Conservation (phyloP, 805 yeast species). For the Alloascoidea africana region DNA sequence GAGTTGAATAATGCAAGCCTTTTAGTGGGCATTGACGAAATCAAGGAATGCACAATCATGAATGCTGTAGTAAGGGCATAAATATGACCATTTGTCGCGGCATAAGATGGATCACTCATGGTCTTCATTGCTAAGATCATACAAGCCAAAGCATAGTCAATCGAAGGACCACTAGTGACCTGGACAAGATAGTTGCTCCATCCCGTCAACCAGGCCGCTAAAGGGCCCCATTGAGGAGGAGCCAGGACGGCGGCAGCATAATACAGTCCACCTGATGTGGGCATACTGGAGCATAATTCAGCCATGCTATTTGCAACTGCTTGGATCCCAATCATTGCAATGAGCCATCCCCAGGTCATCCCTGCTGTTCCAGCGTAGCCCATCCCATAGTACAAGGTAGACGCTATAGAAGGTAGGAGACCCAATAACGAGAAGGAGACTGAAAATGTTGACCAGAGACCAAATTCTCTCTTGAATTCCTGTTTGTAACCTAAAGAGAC, state of each 20-base stretch:
- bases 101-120: constrained; percentile 23
- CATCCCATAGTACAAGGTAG: constrained; percentile 45
- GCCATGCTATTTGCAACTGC: constrained; percentile 50
- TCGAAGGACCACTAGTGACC: constrained; percentile 47
- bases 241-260: constrained; percentile 52
- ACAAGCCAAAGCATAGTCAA: constrained; percentile 38
- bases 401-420: constrained; percentile 47
- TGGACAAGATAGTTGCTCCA: constrained; percentile 55
- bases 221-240: constrained; percentile 36
- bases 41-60: constrained; percentile 27
- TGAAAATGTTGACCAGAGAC: constrained; percentile 40
- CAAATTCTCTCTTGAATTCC: constrained; percentile 45
- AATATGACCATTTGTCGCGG: constrained; percentile 30
- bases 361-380: constrained; percentile 50
- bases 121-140: constrained; percentile 38
- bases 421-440: constrained; percentile 54
- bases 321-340: constrained; percentile 39
- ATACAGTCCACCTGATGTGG: constrained; percentile 55
- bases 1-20: constrained; percentile 37
- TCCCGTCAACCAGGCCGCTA: constrained; percentile 46
- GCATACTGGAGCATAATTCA: constrained; percentile 49
- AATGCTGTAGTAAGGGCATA: constrained; percentile 38
- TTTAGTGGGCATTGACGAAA: constrained; percentile 38
- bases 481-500: constrained; percentile 47
- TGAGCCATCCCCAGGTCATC: constrained; percentile 45